Base-by-base conservation (phyloP, 331 rosid species). In the Telfairia occidentalis region DNA sequence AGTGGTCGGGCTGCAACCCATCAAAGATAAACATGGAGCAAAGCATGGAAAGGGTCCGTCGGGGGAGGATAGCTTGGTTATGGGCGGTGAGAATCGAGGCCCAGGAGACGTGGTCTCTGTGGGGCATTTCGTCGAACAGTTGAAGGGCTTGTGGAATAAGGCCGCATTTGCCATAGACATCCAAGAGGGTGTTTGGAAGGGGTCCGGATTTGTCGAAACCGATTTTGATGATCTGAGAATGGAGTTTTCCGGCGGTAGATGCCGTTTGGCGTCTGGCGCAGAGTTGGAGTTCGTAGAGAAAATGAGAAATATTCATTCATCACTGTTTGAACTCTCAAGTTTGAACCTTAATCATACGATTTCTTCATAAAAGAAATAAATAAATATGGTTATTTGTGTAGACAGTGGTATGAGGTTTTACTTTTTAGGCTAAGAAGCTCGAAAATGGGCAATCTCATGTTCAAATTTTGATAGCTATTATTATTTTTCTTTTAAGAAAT, bases 51-150 rank as follows among this genome's bases (percentile, higher is more conserved):
- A 89, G 82, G 11, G 89, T 79, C 7, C 13, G 74, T 13, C 66
- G 86, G 54, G 92, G 88, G 38, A 59, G 79, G 59, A 71, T 77
- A 77, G 91, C 80, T 77, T 76, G 84, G 84, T 91, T 91, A 82
- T 85, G 85, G 49, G 97, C 90, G 54, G 92, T 82, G 76, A 91
- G 87, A 21, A 89, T 75, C 4, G 97, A 83, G 7, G 96, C 89
- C 96, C 97, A 89, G 0, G 97, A 79, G 34, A 91, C 85, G 5
- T 34, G 81, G 75, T 91, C 87, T 73, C 77, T 69, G 26, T 30
- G 79, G 12, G 88, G 97, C 84, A 87, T 83, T 84, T 82, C 80
- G 69, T 85, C 90, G 77, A 86, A 91, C 90, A 91, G 49, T 28
- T 75, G 81, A 45, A 78, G 83, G 42, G 97, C 97, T 23, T 86